Conservation (phyloP, 1,139 yeast species). For the Nematodospora anomalae region DNA sequence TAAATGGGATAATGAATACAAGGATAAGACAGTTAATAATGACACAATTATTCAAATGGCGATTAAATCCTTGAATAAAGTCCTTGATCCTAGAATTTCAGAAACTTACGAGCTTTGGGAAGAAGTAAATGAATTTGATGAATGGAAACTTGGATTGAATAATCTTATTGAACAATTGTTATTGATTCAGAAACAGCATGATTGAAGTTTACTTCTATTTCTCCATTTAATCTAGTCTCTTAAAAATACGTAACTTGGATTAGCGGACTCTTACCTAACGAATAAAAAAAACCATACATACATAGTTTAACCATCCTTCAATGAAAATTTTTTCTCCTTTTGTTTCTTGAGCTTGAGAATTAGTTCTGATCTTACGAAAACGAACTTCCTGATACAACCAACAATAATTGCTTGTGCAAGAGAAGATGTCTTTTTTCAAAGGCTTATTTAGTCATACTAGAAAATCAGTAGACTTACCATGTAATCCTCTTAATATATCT, state of each 20-base stretch:
- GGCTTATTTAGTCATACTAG: constrained; percentile 8
- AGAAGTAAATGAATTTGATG: constrained; percentile 9
- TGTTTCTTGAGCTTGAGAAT: too few relatives aligned
- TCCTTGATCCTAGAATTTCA: constrained; percentile 8
- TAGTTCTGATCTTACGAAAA: too few relatives aligned
- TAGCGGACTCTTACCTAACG: too few relatives aligned
- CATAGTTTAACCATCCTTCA: too few relatives aligned
- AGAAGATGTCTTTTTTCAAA: constrained; percentile 8
- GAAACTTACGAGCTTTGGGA: constrained; percentile 14
- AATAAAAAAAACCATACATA: too few relatives aligned
- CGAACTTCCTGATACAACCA: too few relatives aligned
- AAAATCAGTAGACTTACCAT: constrained; percentile 4
- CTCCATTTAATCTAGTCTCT: too few relatives aligned
- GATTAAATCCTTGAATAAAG: constrained; percentile 4
- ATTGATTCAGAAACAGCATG: too few relatives aligned
- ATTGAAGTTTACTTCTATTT: too few relatives aligned
- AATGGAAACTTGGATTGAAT: constrained; percentile 7
- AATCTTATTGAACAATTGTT: constrained; percentile 8
- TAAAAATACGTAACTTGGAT: too few relatives aligned
- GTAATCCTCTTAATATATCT: constrained; percentile 7
- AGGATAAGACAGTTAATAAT: background rate
- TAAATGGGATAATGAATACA: constrained; percentile 5
- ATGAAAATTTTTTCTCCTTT: too few relatives aligned
- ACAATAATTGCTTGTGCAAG: too few relatives aligned
- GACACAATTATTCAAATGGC: constrained; percentile 1